These are phyloP conservation scores for Entomortierella lignicola DNA, from an alignment of 192 early-diverging fungal genomes.

Conservation along the genomic window DNA sequence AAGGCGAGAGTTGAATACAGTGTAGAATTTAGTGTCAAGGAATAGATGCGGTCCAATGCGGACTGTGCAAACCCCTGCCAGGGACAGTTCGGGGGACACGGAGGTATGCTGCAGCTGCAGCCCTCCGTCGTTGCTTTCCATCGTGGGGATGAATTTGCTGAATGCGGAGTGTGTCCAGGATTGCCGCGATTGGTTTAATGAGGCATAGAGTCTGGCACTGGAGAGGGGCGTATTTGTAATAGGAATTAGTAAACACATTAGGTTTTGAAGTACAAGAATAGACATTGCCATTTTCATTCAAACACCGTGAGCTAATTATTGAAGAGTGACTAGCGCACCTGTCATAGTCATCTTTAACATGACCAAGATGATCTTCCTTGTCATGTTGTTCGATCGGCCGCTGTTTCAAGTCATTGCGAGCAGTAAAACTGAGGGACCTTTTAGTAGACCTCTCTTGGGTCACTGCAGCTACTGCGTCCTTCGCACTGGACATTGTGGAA, in stretches of 20 bases:
- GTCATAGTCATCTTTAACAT: not conserved
- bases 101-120: slow-evolving; percentile 9
- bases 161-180: slow-evolving; percentile 46
- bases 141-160: not conserved
- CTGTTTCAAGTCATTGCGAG: slow-evolving; percentile 11
- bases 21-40: slow-evolving; percentile 50
- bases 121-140: slow-evolving; percentile 8
- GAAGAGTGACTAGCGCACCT: not conserved
- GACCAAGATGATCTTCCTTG: not conserved
- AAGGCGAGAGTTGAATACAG: not conserved
- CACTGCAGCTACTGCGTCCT: not conserved
- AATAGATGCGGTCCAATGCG: slow-evolving; percentile 68
- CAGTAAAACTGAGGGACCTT: slow-evolving; percentile 7
- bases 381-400: not conserved
- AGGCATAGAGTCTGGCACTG: slow-evolving; percentile 7
- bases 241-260: not conserved
- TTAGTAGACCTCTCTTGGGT: not conserved
- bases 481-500: slow-evolving; percentile 7
- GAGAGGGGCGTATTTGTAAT: not conserved
- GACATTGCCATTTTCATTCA: no score
- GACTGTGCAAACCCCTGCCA: slow-evolving; percentile 55
- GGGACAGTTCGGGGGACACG: slow-evolving; percentile 11
- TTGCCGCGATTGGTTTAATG: slow-evolving; percentile 29
- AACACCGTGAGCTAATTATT: no score
- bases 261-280: no score